Percentiles rank a stretch among this genome's conserved stretches.
Evolutionary conservation across 2,329 filamentous ascomycete genomes (phyloP).

Genomic region (Juglanconis sp.): DNA sequence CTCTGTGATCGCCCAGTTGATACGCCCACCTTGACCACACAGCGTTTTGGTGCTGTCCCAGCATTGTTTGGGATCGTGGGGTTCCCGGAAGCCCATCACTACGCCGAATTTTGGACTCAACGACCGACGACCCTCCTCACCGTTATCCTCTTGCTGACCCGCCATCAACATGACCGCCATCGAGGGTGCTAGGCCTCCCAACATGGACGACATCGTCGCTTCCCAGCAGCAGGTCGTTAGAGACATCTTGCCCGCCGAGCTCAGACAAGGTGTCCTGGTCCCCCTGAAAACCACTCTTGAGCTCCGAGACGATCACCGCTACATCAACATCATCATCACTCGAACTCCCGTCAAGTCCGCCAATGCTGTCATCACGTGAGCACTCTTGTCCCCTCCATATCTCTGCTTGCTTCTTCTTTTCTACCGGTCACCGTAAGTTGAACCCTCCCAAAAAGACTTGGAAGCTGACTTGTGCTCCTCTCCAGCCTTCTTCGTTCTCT

Average conservation of each 20-base stretch:
- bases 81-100: neutral
- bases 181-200: slow-evolving; percentile 10
- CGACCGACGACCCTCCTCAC: neutral
- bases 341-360: slow-evolving; percentile 69
- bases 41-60: neutral
- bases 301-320: slow-evolving; percentile 54
- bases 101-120: neutral
- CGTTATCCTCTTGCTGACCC: neutral
- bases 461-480: slow-evolving; percentile 23
- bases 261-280: slow-evolving; percentile 50
- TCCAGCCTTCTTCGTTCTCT: slow-evolving; percentile 53
- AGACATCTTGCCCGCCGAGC: slow-evolving; percentile 30
- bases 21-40: slow-evolving; percentile 13
- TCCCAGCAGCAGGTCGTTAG: slow-evolving; percentile 30
- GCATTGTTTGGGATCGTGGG: neutral
- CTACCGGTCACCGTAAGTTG: neutral
- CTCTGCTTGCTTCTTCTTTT: neutral
- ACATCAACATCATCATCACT: slow-evolving; percentile 66
- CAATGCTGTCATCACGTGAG: slow-evolving; percentile 70
- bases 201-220: slow-evolving; percentile 24
- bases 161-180: slow-evolving; percentile 13
- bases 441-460: neutral
- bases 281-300: slow-evolving; percentile 65
- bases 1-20: slow-evolving; percentile 1
- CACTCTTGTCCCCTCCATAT: slow-evolving; percentile 21